Percentiles rank a stretch among this genome's conserved stretches.
phyloP scores from a whole-genome alignment of 2,329 filamentous ascomycete species.

The Neurospora crassa region DNA sequence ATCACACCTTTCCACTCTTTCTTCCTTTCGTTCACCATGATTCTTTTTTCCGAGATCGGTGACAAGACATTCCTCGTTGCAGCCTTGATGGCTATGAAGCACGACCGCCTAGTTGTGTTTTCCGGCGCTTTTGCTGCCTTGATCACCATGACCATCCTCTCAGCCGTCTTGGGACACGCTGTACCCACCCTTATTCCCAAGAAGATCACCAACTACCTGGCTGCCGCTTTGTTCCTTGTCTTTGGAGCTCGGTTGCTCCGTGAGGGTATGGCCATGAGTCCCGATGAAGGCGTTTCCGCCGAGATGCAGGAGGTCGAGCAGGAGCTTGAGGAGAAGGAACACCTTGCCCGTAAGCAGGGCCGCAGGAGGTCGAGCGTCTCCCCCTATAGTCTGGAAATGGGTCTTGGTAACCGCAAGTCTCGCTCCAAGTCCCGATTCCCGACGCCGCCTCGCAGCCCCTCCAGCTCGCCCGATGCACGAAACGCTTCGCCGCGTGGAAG shows the following conservation, averaged over 20 bases:
- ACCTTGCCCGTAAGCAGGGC: slow-evolving; percentile 56
- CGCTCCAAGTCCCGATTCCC: slow-evolving; percentile 67
- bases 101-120: slow-evolving; percentile 87
- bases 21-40: slow-evolving; percentile 90
- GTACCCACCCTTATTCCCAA: slow-evolving; percentile 86
- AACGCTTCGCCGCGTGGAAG: slow-evolving; percentile 40
- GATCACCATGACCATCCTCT: slow-evolving; percentile 89
- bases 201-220: slow-evolving; percentile 79
- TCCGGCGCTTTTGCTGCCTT: slow-evolving; percentile 88
- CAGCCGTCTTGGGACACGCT: slow-evolving; percentile 83
- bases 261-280: slow-evolving; percentile 82
- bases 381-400: slow-evolving; percentile 72
- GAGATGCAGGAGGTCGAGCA: slow-evolving; percentile 97
- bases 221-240: slow-evolving; percentile 74
- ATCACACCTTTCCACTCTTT: slow-evolving; percentile 83
- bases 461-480: slow-evolving; percentile 57
- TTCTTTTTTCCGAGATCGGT: slow-evolving; percentile 89
- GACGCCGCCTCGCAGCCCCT: slow-evolving; percentile 72
- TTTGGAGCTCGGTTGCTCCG: slow-evolving; percentile 78
- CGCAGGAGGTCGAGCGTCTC: slow-evolving; percentile 60
- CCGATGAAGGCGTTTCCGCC: slow-evolving; percentile 83
- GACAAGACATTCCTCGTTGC: slow-evolving; percentile 98
- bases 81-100: slow-evolving; percentile 98
- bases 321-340: slow-evolving; percentile 89
- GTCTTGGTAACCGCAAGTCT: slow-evolving; percentile 59